Percentiles rank a stretch among this genome's conserved stretches.
These are phyloP conservation scores for Neurospora tetraspora DNA, from an alignment of 495 filamentous ascomycete genomes.

Conservation along the genomic window DNA sequence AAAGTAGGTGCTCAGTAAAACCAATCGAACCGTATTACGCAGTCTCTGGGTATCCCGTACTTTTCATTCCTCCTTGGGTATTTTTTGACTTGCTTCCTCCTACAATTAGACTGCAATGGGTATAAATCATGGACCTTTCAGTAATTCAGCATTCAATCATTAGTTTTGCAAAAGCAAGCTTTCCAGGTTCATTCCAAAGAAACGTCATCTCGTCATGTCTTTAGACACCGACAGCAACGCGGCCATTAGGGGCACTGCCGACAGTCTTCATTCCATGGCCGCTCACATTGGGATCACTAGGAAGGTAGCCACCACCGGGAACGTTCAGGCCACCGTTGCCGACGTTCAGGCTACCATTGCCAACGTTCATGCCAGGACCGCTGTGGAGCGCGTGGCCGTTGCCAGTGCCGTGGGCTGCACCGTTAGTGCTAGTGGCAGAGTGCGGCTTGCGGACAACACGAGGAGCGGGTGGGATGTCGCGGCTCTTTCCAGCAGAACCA, in stretches of 20 bases:
- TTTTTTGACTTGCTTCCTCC: not conserved
- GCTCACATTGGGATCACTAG: not conserved
- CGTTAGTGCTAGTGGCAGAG: slow-evolving; percentile 1
- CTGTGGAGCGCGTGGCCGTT: slow-evolving; percentile 8
- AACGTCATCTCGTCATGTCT: not conserved
- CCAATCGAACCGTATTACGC: not conserved
- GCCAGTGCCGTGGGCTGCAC: slow-evolving; percentile 4
- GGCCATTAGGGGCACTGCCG: not conserved
- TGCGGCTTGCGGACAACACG: slow-evolving; percentile 57
- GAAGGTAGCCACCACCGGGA: not conserved
- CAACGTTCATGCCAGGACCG: not conserved
- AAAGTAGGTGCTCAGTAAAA: not conserved
- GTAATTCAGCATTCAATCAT: not conserved
- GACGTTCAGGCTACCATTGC: not conserved
- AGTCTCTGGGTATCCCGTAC: not conserved
- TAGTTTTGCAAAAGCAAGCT: not conserved
- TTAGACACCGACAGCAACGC: not conserved
- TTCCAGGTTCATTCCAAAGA: not conserved
- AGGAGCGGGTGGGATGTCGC: slow-evolving; percentile 54
- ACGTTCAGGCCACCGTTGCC: not conserved
- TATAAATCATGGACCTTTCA: not conserved
- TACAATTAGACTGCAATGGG: not conserved
- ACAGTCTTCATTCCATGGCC: not conserved
- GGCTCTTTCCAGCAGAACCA: slow-evolving; percentile 63
- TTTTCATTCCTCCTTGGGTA: not conserved